phyloP scores from a whole-genome alignment of 108 stramenopile species.

The Epithemia pelagica region DNA sequence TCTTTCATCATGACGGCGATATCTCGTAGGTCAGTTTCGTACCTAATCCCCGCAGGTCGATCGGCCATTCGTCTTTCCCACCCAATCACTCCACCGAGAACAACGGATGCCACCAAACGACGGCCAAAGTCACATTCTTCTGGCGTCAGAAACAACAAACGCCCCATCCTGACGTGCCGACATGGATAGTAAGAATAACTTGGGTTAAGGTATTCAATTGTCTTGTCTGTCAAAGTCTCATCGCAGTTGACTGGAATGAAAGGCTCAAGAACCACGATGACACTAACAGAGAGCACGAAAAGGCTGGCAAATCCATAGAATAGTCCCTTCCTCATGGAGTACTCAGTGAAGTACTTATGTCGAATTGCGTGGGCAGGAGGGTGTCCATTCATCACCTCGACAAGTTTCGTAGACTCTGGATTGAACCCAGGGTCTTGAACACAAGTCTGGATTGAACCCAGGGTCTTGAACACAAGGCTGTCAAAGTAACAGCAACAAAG shows the following conservation, averaged over 20 bases:
- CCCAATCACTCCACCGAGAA: constrained; percentile 67
- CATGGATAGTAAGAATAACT: constrained; percentile 48
- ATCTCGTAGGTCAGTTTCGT: background rate
- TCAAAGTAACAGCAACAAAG: too few relatives aligned
- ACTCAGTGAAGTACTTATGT: constrained; percentile 32
- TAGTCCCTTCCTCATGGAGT: constrained; percentile 25
- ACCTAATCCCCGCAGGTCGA: constrained; percentile 84
- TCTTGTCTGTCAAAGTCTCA: constrained; percentile 1
- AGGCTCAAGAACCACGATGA: constrained; percentile 13
- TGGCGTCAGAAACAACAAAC: constrained; percentile 43
- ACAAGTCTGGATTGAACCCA: too few relatives aligned
- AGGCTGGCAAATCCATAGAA: constrained; percentile 25
- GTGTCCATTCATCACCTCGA: background rate
- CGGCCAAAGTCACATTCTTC: constrained; percentile 68
- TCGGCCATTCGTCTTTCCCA: constrained; percentile 81
- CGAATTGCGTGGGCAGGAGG: background rate
- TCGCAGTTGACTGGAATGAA: constrained; percentile 23
- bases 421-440: too few relatives aligned
- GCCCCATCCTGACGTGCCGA: constrained; percentile 23
- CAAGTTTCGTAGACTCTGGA: too few relatives aligned
- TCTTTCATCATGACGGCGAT: too few relatives aligned
- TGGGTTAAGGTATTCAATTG: constrained; percentile 39
- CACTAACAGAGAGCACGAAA: constrained; percentile 17
- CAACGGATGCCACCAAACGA: constrained; percentile 45
- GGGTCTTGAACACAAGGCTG: too few relatives aligned